These are phyloP conservation scores for Hypoxylon sp. DNA, from an alignment of 2,329 filamentous ascomycete genomes.

Conservation along the genomic window DNA sequence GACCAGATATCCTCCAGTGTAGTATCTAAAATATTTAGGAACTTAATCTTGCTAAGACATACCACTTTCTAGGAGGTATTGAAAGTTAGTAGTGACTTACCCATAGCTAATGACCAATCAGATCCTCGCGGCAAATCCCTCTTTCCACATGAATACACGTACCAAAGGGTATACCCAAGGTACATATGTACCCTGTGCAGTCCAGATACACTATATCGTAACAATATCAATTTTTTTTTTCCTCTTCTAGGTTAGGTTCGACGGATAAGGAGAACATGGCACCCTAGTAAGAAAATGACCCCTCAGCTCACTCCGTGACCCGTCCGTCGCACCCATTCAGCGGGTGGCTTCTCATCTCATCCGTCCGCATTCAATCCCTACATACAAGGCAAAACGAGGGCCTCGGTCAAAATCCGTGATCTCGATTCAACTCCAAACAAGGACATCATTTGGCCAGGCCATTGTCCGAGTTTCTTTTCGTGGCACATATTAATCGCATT, in stretches of 20 bases:
- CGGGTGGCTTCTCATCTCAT: slow-evolving; percentile 34
- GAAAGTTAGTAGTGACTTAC: not conserved
- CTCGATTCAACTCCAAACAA: slow-evolving; percentile 25
- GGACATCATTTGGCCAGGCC: slow-evolving; percentile 20
- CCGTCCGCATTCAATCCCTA: slow-evolving; percentile 33
- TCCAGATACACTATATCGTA: not conserved
- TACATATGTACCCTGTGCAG: not conserved
- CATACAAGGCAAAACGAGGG: slow-evolving; percentile 3
- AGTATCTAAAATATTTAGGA: slow-evolving; percentile 3
- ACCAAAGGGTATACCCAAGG: too few relatives aligned
- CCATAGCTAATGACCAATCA: slow-evolving; percentile 8
- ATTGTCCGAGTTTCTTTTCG: slow-evolving; percentile 28
- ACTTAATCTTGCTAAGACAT: slow-evolving; percentile 11
- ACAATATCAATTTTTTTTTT: slow-evolving; percentile 8
- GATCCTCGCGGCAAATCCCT: slow-evolving; percentile 20
- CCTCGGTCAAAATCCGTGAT: slow-evolving; percentile 36
- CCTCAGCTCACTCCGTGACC: slow-evolving; percentile 44
- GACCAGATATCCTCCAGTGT: not conserved
- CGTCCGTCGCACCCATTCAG: slow-evolving; percentile 32
- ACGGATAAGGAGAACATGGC: slow-evolving; percentile 24
- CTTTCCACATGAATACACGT: slow-evolving; percentile 6
- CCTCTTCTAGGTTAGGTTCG: slow-evolving; percentile 13
- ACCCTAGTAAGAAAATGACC: slow-evolving; percentile 31
- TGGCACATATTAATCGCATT: slow-evolving; percentile 36
- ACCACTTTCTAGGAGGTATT: slow-evolving; percentile 7